A percentile compares a stretch with the other conserved stretches of the same genome.
Evolutionary conservation across 768 basidiomycete genomes (phyloP).

Genomic region (Cystofilobasidium capitatum): DNA sequence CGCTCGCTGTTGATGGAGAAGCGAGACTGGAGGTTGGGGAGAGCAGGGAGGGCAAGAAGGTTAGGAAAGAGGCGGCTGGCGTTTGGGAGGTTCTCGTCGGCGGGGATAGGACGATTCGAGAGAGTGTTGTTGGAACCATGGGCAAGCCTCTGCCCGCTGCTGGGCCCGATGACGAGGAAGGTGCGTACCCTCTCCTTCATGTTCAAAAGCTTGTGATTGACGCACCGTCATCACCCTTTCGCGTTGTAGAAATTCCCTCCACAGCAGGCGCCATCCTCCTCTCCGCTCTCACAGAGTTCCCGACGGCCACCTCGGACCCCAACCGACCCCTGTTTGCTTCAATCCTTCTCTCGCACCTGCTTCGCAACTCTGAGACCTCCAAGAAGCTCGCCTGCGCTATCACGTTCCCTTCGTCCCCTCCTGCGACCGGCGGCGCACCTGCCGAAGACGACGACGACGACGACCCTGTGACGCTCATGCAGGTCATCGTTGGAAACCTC

Average conservation of each 20-base stretch:
- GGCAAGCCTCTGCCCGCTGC: constrained; percentile 10
- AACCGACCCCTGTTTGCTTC: constrained; percentile 39
- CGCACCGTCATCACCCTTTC: neutral
- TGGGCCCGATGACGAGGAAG: constrained; percentile 16
- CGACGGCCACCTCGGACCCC: constrained; percentile 35
- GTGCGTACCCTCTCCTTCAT: constrained; percentile 1
- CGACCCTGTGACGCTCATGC: constrained; percentile 58
- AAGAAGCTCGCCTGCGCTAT: constrained; percentile 43
- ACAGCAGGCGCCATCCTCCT: constrained; percentile 41
- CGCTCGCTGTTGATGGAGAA: constrained; percentile 23
- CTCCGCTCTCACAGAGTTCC: constrained; percentile 40
- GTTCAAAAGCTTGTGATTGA: neutral
- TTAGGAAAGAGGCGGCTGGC: constrained; percentile 16
- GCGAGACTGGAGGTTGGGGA: constrained; percentile 4
- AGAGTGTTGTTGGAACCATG: constrained; percentile 16
- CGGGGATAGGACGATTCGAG: neutral
- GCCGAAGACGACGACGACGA: constrained; percentile 45
- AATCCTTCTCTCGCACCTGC: constrained; percentile 38
- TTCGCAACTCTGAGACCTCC: constrained; percentile 42
- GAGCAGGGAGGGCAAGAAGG: constrained; percentile 4
- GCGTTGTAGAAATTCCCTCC: constrained; percentile 30
- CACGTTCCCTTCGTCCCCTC: constrained; percentile 30
- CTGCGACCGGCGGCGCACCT: constrained; percentile 44
- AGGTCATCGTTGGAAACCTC: constrained; percentile 79
- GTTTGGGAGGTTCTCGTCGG: constrained; percentile 17